A percentile compares a stretch with the other conserved stretches of the same genome.
Evolutionary conservation across 176 grass and related monocot species (phyloP).

Genomic region (Triticum urartu): DNA sequence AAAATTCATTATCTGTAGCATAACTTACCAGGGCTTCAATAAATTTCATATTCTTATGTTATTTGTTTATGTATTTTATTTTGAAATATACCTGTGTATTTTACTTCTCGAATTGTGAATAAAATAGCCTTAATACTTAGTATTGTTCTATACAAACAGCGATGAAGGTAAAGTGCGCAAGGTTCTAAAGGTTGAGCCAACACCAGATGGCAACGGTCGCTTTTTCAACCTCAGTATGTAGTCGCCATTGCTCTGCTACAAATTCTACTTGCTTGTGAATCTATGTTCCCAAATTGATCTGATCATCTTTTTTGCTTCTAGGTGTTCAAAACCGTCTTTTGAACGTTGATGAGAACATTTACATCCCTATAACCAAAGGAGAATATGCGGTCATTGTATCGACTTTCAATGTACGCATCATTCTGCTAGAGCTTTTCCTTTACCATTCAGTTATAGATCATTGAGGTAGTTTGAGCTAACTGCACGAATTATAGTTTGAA

Average conservation of each 20-base stretch:
- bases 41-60: neutral
- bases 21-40: neutral
- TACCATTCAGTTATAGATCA: neutral
- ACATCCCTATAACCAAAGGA: slow-evolving; percentile 81
- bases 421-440: neutral
- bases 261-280: neutral
- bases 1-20: neutral
- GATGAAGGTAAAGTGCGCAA: slow-evolving; percentile 97
- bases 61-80: neutral
- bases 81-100: neutral
- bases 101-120: neutral
- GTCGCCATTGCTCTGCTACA: neutral
- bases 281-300: slow-evolving; percentile 7
- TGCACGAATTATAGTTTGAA: neutral
- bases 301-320: slow-evolving; percentile 12
- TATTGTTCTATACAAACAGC: slow-evolving; percentile 37
- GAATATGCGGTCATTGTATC: slow-evolving; percentile 80
- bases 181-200: slow-evolving; percentile 85
- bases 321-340: slow-evolving; percentile 87
- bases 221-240: slow-evolving; percentile 98
- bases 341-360: slow-evolving; percentile 89
- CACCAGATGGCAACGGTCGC: slow-evolving; percentile 88
- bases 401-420: slow-evolving; percentile 64
- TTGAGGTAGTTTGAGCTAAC: neutral
- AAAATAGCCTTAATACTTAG: neutral